A percentile compares a stretch with the other conserved stretches of the same genome.
Conservation (phyloP, 768 basidiomycete genomes). For the Vararia minispora region DNA sequence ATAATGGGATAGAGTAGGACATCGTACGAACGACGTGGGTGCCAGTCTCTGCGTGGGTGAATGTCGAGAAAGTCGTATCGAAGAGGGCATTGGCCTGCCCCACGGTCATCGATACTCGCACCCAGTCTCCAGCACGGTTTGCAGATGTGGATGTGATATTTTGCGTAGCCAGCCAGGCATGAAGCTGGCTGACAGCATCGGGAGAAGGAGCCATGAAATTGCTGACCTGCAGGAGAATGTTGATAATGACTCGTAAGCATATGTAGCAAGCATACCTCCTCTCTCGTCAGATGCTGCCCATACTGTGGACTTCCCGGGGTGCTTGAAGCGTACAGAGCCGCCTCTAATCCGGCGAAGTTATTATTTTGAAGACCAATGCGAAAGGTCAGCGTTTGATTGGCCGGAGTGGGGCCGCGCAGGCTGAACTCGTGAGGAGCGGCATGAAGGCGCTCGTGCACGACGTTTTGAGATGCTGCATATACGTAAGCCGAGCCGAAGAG, state of each 20-base stretch:
- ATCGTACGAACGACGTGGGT: conserved; percentile 7
- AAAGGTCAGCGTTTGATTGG: conserved; percentile 17
- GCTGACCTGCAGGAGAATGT: conserved; percentile 1
- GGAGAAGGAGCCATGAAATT: background rate
- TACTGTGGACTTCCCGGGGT: conserved; percentile 20
- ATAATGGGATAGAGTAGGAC: conserved; percentile 9
- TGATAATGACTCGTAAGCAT: too few species aligned
- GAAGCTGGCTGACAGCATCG: background rate
- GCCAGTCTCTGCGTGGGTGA: conserved; percentile 8
- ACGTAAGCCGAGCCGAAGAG: too few species aligned
- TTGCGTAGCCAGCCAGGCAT: conserved; percentile 8
- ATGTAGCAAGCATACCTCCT: conserved; percentile 22
- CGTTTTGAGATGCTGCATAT: too few species aligned
- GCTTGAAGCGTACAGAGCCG: conserved; percentile 22
- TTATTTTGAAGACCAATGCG: conserved; percentile 24
- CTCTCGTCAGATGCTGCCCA: conserved; percentile 23
- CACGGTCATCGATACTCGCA: conserved; percentile 6
- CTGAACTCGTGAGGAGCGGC: too few species aligned
- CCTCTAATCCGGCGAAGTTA: conserved; percentile 22
- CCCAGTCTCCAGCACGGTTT: conserved; percentile 13
- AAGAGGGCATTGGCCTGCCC: conserved; percentile 11
- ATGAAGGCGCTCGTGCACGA: too few species aligned
- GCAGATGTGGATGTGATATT: conserved; percentile 4
- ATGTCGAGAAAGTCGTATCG: conserved; percentile 7
- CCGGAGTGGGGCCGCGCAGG: conserved; percentile 16